Base-by-base conservation (phyloP, 192 early-diverging fungal species). In the Umbelopsis isabellina region DNA sequence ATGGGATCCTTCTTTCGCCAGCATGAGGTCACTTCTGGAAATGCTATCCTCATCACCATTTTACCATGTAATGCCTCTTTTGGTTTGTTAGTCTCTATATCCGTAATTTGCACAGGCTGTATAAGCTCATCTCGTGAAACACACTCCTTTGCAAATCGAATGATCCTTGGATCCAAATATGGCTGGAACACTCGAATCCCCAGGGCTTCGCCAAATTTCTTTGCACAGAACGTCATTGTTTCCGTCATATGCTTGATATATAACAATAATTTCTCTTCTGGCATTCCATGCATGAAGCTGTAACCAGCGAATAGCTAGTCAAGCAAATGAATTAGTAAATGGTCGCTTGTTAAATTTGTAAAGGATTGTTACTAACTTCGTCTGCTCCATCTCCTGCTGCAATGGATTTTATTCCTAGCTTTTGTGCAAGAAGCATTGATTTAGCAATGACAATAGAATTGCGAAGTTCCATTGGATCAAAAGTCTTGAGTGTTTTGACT, bases 391-490 rank as follows among this genome's bases (percentile, higher is more conserved):
- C 90, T 23, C 90, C 90, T 0, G 88, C 87, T 58, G 83, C 81
- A 20, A 90, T 75, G 0, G 78, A 72, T 18, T 45, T 71, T 66
- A 84, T 75, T 5, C 88, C 88, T 20, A 81, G 30, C 20, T 66
- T 25, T 53, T 83, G 75, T 46, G 84, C 84, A 8, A 79, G 49
- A 41, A 72, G 69, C 33, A 91, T 71, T 0, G 84, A 83, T 25
- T 72, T 58, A 0, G 90, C 86, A 49, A 90, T 82, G 0, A 86
- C 86, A 18, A 89, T 84, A 0, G 84, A 80, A 70, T 88, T 88
- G 18, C 90, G 84, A 49, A 91, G 80, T 65, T 89, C 90, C 90
- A 91, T 91, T 0, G 87, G 86, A 41, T 91, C 90, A 70, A 91
- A 91, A 0, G 88, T 87, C 23, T 83, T 69, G 16, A 90, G 81